Conservation (phyloP, 2,329 filamentous ascomycete genomes). For the Curvularia hawaiiensis region DNA sequence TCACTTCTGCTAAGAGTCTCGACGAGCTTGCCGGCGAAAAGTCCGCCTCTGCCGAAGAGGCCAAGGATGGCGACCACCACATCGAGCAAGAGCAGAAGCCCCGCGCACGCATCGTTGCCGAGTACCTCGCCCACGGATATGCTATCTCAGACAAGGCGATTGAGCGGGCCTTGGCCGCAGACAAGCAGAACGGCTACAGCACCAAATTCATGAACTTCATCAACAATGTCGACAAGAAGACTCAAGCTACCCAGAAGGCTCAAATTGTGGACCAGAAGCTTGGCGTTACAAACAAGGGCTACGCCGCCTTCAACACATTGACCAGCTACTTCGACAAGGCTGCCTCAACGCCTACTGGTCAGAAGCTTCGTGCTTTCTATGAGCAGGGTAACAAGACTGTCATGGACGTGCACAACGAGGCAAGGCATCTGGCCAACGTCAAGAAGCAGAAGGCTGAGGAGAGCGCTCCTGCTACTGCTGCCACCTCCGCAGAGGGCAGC, state of each 20-base stretch:
- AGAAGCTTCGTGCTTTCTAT: conserved; percentile 89
- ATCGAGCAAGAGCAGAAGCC: conserved; percentile 97
- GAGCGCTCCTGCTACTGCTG: conserved; percentile 41
- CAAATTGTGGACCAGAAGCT: conserved; percentile 84
- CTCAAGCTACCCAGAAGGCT: conserved; percentile 86
- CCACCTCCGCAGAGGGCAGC: conserved; percentile 51
- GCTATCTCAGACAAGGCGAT: conserved; percentile 77
- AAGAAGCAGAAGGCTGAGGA: conserved; percentile 64
- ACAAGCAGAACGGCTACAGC: conserved; percentile 87
- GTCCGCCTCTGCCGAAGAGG: conserved; percentile 58
- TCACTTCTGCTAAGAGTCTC: conserved; percentile 71
- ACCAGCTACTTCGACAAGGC: conserved; percentile 96
- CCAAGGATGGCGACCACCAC: conserved; percentile 63
- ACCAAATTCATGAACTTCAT: conserved; percentile 78
- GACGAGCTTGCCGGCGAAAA: conserved; percentile 68
- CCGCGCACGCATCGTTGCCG: conserved; percentile 87
- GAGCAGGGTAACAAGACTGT: conserved; percentile 84
- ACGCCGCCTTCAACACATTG: conserved; percentile 69
- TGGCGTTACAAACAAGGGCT: conserved; percentile 76
- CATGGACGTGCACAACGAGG: conserved; percentile 91
- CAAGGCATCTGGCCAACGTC: conserved; percentile 82
- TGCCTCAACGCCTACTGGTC: conserved; percentile 81
- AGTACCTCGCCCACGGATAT: conserved; percentile 97
- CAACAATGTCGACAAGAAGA: conserved; percentile 78
- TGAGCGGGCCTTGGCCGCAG: conserved; percentile 82